Conservation (phyloP, 1,139 yeast species). For the Pichia sp. region DNA sequence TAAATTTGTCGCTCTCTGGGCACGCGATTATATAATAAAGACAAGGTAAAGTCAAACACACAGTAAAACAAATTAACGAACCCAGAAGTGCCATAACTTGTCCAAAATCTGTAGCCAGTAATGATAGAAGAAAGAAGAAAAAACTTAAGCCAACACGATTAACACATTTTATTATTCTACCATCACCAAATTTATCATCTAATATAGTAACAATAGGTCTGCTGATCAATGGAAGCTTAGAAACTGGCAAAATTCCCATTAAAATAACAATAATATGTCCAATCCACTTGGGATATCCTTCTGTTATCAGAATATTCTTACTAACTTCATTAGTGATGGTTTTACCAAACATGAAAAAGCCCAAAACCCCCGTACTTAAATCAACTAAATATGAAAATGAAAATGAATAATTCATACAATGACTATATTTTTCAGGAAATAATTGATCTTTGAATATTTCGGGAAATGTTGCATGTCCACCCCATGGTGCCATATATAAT, state of each 20-base stretch:
- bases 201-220: conserved; percentile 77
- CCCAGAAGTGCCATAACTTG: conserved; percentile 79
- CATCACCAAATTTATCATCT: conserved; percentile 29
- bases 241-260: conserved; percentile 77
- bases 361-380: conserved; percentile 67
- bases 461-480: conserved; percentile 60
- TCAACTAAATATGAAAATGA: conserved; percentile 67
- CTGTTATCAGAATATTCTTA: conserved; percentile 59
- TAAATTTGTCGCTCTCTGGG: not conserved
- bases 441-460: conserved; percentile 52
- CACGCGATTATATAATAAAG: conserved; percentile 37
- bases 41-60: conserved; percentile 74
- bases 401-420: conserved; percentile 51
- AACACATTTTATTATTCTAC: conserved; percentile 1
- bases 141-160: conserved; percentile 23
- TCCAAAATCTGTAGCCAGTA: conserved; percentile 70
- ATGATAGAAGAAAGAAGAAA: conserved; percentile 42
- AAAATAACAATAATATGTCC: conserved; percentile 59
- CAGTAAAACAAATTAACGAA: conserved; percentile 70
- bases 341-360: conserved; percentile 83
- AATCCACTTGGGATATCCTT: conserved; percentile 68
- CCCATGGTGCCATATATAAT: conserved; percentile 55
- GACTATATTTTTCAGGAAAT: conserved; percentile 43
- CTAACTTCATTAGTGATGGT: conserved; percentile 77
- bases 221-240: conserved; percentile 82